phyloP scores from a whole-genome alignment of 106 monocot species.

The Cymbidium sinense region DNA sequence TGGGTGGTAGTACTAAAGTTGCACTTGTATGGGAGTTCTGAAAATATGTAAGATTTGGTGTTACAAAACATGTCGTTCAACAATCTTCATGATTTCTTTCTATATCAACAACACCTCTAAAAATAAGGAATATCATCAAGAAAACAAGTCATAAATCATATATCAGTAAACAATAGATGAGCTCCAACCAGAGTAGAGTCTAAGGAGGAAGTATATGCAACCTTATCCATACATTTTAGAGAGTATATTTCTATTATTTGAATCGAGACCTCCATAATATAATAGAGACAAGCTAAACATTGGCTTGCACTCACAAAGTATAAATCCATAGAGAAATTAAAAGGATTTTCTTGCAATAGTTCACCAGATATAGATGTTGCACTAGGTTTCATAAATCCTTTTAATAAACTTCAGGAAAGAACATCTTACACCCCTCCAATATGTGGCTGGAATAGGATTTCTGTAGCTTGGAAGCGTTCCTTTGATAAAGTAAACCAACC shows the following conservation, averaged over 20 bases:
- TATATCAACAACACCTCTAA: too few species aligned
- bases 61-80: too few species aligned
- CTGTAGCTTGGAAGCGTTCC: conserved; percentile 73
- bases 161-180: too few species aligned
- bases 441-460: conserved; percentile 93
- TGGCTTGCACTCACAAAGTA: neutral
- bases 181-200: too few species aligned
- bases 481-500: conserved; percentile 81
- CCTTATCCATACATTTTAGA: neutral
- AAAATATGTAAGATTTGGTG: too few species aligned
- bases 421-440: conserved; percentile 70
- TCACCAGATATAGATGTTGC: neutral
- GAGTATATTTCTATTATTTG: neutral
- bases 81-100: too few species aligned
- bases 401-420: neutral
- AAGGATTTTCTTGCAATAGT: neutral
- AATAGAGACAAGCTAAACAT: neutral
- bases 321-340: neutral
- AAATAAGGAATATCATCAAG: too few species aligned
- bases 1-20: too few species aligned
- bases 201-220: neutral
- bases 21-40: too few species aligned
- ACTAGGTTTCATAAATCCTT: neutral
- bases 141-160: too few species aligned
- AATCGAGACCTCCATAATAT: neutral